These are phyloP conservation scores for Boletus reticulatus DNA, from an alignment of 768 basidiomycete species.

Conservation along the genomic window DNA sequence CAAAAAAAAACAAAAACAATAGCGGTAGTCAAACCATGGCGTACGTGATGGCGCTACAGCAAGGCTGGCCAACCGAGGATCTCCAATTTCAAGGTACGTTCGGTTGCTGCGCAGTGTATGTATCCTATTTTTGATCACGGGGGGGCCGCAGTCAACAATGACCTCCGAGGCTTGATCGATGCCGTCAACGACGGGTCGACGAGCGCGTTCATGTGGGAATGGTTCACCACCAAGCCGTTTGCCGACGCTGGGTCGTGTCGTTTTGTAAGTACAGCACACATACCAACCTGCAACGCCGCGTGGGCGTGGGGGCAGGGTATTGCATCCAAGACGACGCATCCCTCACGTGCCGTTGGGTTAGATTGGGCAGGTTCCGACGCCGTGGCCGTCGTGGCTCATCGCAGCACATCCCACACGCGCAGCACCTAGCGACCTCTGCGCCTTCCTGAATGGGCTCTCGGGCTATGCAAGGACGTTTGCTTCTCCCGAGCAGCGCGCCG, in stretches of 20 bases:
- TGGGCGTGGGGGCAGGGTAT: too few species aligned
- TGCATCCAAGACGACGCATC: too few species aligned
- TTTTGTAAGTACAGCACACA: slow-evolving; percentile 58
- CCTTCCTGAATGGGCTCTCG: slow-evolving; percentile 66
- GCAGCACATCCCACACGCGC: slow-evolving; percentile 78
- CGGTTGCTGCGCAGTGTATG: not conserved
- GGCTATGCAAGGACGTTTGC: slow-evolving; percentile 66
- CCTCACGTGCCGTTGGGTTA: slow-evolving; percentile 22
- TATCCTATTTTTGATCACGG: not conserved
- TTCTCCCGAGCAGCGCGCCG: slow-evolving; percentile 51
- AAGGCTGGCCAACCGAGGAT: slow-evolving; percentile 70
- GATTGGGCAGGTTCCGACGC: slow-evolving; percentile 86
- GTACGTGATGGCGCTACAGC: slow-evolving; percentile 87
- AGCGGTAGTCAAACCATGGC: slow-evolving; percentile 94
- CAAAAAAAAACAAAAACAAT: too few species aligned
- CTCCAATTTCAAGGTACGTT: slow-evolving; percentile 68
- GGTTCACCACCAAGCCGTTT: slow-evolving; percentile 86
- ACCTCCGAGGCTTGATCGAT: slow-evolving; percentile 76
- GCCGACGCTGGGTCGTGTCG: slow-evolving; percentile 75
- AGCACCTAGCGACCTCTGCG: slow-evolving; percentile 42
- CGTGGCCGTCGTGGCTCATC: slow-evolving; percentile 97
- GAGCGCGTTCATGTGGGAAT: slow-evolving; percentile 94
- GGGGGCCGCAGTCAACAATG: slow-evolving; percentile 61
- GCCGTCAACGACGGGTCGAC: slow-evolving; percentile 89
- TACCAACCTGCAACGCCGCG: not conserved